phyloP scores from a whole-genome alignment of 2,329 filamentous ascomycete genomes.

The Fusarium sp. region DNA sequence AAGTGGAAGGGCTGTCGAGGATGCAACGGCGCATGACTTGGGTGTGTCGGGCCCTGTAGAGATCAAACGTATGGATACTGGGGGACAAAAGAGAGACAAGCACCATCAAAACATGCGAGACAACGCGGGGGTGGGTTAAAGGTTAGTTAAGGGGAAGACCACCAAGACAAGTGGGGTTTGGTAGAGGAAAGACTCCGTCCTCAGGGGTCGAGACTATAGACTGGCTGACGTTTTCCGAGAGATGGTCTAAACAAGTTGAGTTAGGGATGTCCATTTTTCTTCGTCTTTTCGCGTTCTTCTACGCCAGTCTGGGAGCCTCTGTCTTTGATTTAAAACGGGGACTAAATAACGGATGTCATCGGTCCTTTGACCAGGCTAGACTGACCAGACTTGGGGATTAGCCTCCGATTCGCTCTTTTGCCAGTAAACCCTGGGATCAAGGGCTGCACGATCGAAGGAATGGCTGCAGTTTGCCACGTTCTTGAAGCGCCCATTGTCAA shows the following conservation, averaged over 20 bases:
- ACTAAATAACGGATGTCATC: constrained; percentile 9
- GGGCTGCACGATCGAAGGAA: constrained; percentile 14
- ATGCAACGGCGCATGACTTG: constrained; percentile 37
- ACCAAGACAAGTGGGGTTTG: constrained; percentile 17
- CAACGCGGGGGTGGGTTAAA: constrained; percentile 39
- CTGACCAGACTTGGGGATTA: background rate
- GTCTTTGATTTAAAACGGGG: background rate
- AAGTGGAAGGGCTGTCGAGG: constrained; percentile 19
- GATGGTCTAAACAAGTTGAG: background rate
- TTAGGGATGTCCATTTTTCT: background rate
- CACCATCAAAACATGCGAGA: constrained; percentile 7
- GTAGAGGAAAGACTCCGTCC: background rate
- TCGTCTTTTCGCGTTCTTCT: background rate
- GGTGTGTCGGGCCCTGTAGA: background rate
- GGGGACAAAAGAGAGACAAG: constrained; percentile 5
- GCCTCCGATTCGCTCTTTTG: background rate
- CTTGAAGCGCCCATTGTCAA: background rate
- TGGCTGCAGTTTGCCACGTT: constrained; percentile 15
- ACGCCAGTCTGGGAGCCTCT: background rate
- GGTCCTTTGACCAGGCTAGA: background rate
- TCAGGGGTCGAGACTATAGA: background rate
- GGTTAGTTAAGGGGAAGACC: constrained; percentile 7
- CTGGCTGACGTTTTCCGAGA: background rate
- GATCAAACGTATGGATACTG: background rate
- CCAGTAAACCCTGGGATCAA: no score